A percentile compares a stretch with the other conserved stretches of the same genome.
These are phyloP conservation scores for Neofusicoccum umdonicola DNA, from an alignment of 2,329 filamentous ascomycete species.

Conservation along the genomic window DNA sequence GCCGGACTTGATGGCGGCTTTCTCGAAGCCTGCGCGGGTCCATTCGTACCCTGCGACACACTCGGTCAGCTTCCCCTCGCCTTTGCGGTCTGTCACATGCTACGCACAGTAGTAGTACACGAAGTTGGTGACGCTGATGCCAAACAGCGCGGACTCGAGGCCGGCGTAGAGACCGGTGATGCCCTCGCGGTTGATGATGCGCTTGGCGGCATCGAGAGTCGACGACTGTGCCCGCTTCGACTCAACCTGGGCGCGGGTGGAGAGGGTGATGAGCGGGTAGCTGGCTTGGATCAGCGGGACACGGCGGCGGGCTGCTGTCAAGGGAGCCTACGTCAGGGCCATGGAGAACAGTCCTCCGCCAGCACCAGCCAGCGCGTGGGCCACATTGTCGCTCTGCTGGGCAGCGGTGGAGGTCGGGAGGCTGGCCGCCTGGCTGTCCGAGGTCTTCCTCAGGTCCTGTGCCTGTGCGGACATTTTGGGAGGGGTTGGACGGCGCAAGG, in stretches of 20 bases:
- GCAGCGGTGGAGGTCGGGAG: constrained; percentile 60
- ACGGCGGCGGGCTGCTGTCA: background rate
- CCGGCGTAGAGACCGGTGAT: constrained; percentile 86
- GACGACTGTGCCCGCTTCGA: constrained; percentile 86
- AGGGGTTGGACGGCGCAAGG: background rate
- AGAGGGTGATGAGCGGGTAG: constrained; percentile 95
- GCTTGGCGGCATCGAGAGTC: constrained; percentile 76
- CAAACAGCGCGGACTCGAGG: constrained; percentile 90
- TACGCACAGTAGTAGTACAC: constrained; percentile 90
- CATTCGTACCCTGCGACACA: constrained; percentile 75
- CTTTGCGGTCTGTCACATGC: background rate
- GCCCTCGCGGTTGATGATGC: constrained; percentile 90
- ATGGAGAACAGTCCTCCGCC: constrained; percentile 94
- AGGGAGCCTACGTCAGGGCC: constrained; percentile 72
- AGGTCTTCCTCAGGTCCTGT: constrained; percentile 16
- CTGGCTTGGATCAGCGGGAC: constrained; percentile 43
- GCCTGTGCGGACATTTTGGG: constrained; percentile 17
- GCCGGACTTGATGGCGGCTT: constrained; percentile 68
- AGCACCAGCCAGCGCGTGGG: constrained; percentile 87
- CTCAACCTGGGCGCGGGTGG: constrained; percentile 95
- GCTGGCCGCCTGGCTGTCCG: background rate
- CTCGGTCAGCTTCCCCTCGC: background rate
- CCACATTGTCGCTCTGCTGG: constrained; percentile 93
- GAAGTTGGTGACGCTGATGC: constrained; percentile 98
- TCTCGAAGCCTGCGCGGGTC: constrained; percentile 83